Conservation (phyloP, 805 yeast genomes). For the Komagataella mondaviorum region DNA sequence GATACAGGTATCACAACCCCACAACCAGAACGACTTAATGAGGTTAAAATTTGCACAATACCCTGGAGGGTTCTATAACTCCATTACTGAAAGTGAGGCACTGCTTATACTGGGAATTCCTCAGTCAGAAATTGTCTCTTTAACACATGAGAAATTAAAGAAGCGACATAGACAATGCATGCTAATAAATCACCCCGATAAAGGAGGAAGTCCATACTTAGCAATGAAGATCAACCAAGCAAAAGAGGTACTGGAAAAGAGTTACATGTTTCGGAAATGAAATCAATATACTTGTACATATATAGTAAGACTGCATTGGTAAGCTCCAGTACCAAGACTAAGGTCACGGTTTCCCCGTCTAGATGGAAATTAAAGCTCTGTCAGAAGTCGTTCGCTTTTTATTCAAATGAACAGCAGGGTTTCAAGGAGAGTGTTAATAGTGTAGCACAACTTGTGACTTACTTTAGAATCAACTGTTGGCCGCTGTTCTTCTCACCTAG, state of each 20-base stretch:
- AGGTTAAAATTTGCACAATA: slow-evolving; percentile 20
- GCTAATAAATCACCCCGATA: slow-evolving; percentile 81
- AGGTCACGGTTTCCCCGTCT: not conserved
- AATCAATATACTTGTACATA: not conserved
- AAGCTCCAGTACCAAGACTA: not conserved
- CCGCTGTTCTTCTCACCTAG: not conserved
- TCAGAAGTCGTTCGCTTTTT: not conserved
- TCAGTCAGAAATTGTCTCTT: slow-evolving; percentile 31
- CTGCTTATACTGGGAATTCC: slow-evolving; percentile 46
- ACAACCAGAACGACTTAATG: slow-evolving; percentile 7
- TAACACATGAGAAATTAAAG: slow-evolving; percentile 38
- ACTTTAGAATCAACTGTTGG: not conserved
- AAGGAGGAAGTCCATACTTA: slow-evolving; percentile 72
- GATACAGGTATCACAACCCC: slow-evolving; percentile 10
- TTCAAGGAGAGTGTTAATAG: not conserved
- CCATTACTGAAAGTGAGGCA: slow-evolving; percentile 64
- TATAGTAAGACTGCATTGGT: not conserved
- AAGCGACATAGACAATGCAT: slow-evolving; percentile 63
- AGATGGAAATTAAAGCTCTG: too few relatives aligned
- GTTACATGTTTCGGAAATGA: slow-evolving; percentile 24
- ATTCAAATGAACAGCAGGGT: not conserved
- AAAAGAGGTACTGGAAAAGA: slow-evolving; percentile 63
- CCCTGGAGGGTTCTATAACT: slow-evolving; percentile 49
- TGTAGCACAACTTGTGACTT: not conserved
- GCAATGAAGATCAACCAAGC: slow-evolving; percentile 85